Conservation (phyloP, 2,329 filamentous ascomycete genomes). For the Colletotrichum sp. region DNA sequence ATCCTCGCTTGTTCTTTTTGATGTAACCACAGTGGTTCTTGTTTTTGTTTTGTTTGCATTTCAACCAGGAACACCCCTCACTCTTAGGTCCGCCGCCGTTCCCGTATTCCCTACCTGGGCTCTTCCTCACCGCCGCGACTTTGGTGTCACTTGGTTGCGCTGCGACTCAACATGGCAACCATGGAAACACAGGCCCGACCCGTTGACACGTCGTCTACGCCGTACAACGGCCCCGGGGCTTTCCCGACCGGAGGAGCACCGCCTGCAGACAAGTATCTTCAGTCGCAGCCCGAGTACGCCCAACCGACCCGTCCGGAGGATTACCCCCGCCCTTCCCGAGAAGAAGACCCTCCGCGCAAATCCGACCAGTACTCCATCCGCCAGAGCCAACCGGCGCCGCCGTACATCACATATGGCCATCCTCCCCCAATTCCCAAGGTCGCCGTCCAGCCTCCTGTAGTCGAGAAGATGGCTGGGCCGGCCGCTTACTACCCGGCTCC, state of each 20-base stretch:
- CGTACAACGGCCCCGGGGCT: constrained; percentile 1
- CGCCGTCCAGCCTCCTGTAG: background rate
- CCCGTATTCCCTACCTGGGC: background rate
- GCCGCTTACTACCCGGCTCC: constrained; percentile 4
- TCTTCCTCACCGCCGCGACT: constrained; percentile 1
- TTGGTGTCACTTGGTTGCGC: background rate
- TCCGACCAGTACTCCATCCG: background rate
- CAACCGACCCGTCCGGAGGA: background rate
- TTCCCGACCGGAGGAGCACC: background rate
- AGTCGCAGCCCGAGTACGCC: background rate
- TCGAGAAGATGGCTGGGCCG: constrained; percentile 14
- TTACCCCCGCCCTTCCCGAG: background rate
- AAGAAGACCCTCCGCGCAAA: background rate
- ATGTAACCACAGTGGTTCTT: background rate
- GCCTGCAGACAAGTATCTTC: background rate
- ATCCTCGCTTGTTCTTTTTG: background rate
- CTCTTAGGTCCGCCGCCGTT: background rate
- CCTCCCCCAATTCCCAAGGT: background rate
- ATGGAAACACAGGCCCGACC: constrained; percentile 5
- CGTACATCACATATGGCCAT: constrained; percentile 1
- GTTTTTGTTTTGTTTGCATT: background rate
- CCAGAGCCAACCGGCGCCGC: background rate
- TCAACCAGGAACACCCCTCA: background rate
- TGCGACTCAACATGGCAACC: background rate
- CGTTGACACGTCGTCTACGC: background rate